A percentile compares a stretch with the other conserved stretches of the same genome.
Evolutionary conservation across 371 early-diverging fungal species (phyloP).

Genomic region (Actinomucor elegans): DNA sequence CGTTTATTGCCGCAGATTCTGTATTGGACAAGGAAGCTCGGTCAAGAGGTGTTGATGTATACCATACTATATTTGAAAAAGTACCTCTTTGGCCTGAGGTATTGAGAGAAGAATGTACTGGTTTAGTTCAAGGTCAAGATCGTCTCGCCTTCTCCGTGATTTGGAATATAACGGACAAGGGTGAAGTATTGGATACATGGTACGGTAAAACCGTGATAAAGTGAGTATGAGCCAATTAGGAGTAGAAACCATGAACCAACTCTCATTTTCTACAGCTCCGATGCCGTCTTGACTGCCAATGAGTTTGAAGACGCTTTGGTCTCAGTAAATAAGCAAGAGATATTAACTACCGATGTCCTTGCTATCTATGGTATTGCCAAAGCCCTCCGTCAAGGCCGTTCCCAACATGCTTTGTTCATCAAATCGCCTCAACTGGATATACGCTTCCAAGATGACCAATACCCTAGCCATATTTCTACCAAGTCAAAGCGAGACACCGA

Average conservation of each 20-base stretch:
- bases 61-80: constrained; percentile 70
- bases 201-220: constrained; percentile 82
- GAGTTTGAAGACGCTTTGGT: too few relatives aligned
- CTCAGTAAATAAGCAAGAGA: too few relatives aligned
- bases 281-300: constrained; percentile 76
- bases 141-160: constrained; percentile 86
- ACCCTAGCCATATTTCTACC: constrained; percentile 7
- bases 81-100: constrained; percentile 96
- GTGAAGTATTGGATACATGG: constrained; percentile 57
- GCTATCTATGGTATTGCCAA: constrained; percentile 55
- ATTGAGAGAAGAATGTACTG: constrained; percentile 69
- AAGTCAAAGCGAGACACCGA: constrained; percentile 57
- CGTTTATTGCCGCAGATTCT: constrained; percentile 88
- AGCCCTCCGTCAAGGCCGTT: constrained; percentile 45
- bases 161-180: constrained; percentile 76
- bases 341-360: not conserved
- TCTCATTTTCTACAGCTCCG: constrained; percentile 32
- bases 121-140: constrained; percentile 25
- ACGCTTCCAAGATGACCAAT: constrained; percentile 67
- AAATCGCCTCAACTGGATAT: constrained; percentile 58
- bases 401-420: constrained; percentile 18
- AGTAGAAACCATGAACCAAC: not conserved
- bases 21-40: constrained; percentile 90
- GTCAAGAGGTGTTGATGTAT: constrained; percentile 87
- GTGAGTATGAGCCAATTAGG: constrained; percentile 20